Evolutionary conservation across 805 yeast genomes (phyloP).

Genomic region (Ogataea ramenticola): DNA sequence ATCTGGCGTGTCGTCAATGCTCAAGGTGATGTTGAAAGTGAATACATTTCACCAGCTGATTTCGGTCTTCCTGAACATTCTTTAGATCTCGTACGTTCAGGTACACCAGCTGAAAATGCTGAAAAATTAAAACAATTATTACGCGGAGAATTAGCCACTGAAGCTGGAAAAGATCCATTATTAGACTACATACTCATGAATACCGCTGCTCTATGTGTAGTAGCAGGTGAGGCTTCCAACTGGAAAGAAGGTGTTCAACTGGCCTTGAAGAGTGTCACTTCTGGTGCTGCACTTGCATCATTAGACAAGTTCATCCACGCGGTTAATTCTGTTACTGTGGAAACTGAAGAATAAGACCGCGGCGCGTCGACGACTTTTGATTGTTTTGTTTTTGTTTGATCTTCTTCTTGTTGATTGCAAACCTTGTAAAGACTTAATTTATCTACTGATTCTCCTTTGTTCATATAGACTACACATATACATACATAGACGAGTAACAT

Average conservation of each 20-base stretch:
- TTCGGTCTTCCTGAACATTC: constrained; percentile 76
- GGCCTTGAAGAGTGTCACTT: constrained; percentile 60
- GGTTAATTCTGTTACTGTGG: neutral
- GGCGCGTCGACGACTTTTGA: too few species aligned
- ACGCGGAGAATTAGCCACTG: constrained; percentile 33
- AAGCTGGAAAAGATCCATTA: constrained; percentile 51
- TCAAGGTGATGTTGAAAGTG: constrained; percentile 28
- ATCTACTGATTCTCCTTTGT: too few species aligned
- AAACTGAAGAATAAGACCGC: too few species aligned
- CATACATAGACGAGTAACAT: too few species aligned
- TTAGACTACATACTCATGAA: constrained; percentile 89
- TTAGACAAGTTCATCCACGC: constrained; percentile 43
- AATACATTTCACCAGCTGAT: constrained; percentile 55
- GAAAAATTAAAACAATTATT: constrained; percentile 37
- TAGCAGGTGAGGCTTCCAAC: constrained; percentile 55
- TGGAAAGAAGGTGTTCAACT: constrained; percentile 75
- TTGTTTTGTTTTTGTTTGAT: too few species aligned
- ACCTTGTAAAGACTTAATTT: too few species aligned
- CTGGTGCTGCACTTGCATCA: constrained; percentile 61
- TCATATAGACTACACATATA: too few species aligned
- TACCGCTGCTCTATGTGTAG: constrained; percentile 78
- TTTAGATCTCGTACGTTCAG: constrained; percentile 62
- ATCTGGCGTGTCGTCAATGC: constrained; percentile 59
- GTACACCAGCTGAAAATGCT: constrained; percentile 87
- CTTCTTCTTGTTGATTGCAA: too few species aligned